Conservation (phyloP, 257 asterid species). For the Solanum sejunctum region DNA sequence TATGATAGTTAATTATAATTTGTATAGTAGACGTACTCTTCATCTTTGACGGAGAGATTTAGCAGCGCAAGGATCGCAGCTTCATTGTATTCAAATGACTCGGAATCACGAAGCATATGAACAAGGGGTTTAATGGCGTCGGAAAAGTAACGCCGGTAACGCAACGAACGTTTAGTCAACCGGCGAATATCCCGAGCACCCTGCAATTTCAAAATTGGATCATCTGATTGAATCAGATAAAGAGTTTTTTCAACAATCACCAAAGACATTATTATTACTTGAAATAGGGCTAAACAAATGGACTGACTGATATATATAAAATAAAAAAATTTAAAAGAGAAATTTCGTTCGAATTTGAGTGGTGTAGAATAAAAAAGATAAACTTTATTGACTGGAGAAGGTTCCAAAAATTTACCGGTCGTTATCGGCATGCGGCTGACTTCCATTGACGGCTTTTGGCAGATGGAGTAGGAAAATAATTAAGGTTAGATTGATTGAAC, state of each 20-base stretch:
- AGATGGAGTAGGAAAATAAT: too few species aligned
- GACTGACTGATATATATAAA: too few species aligned
- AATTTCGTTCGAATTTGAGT: not conserved
- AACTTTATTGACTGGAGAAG: not conserved
- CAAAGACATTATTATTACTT: slow-evolving; percentile 8
- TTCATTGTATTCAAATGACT: slow-evolving; percentile 34
- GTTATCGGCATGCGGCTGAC: not conserved
- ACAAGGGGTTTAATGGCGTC: slow-evolving; percentile 59
- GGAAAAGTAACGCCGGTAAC: slow-evolving; percentile 74
- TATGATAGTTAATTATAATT: not conserved
- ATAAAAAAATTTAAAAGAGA: not conserved
- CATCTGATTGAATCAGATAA: slow-evolving; percentile 41
- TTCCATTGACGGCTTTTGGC: not conserved
- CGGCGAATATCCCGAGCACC: slow-evolving; percentile 81
- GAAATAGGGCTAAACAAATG: not conserved
- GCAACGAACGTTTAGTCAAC: slow-evolving; percentile 62
- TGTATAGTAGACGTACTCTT: slow-evolving; percentile 28
- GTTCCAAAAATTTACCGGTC: not conserved
- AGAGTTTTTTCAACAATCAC: slow-evolving; percentile 32
- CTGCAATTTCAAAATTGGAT: slow-evolving; percentile 18
- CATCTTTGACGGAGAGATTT: slow-evolving; percentile 81
- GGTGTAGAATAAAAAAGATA: too few species aligned
- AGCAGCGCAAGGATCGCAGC: slow-evolving; percentile 74
- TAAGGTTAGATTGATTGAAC: too few species aligned
- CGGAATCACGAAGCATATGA: slow-evolving; percentile 40